Evolutionary conservation across 2,329 filamentous ascomycete species (phyloP).

Genomic region (Fusarium continuum): DNA sequence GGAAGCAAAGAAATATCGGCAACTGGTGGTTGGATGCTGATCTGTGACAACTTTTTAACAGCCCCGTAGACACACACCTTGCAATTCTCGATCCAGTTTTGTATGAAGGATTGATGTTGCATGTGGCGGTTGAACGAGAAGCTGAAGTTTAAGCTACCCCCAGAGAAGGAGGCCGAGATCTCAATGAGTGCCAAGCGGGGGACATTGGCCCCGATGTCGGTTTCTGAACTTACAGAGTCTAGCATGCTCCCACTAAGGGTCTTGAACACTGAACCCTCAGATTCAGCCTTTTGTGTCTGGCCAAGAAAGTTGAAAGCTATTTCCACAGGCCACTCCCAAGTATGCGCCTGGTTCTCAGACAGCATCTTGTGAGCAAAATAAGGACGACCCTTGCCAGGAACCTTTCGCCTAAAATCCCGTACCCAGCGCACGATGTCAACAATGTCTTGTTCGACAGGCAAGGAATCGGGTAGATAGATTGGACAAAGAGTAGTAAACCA

Average conservation of each 20-base stretch:
- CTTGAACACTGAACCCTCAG: constrained; percentile 9
- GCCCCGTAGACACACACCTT: background rate
- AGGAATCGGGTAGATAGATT: constrained; percentile 15
- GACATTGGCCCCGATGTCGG: constrained; percentile 16
- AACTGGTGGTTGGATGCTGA: background rate
- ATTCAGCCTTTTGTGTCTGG: background rate
- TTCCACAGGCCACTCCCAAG: constrained; percentile 16
- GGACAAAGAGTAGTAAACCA: constrained; percentile 51
- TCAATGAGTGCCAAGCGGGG: constrained; percentile 32
- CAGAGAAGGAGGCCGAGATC: constrained; percentile 18
- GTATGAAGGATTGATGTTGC: background rate
- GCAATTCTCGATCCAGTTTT: background rate
- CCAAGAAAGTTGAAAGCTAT: constrained; percentile 38
- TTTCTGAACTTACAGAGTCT: constrained; percentile 1
- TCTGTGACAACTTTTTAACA: background rate
- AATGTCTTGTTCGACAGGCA: constrained; percentile 18
- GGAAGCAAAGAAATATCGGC: constrained; percentile 19
- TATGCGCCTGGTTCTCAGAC: background rate
- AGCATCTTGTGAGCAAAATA: constrained; percentile 27
- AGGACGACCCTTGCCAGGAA: constrained; percentile 35
- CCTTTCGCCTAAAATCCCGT: constrained; percentile 35
- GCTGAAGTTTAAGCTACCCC: background rate
- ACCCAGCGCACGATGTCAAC: constrained; percentile 31
- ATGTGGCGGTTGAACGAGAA: constrained; percentile 24
- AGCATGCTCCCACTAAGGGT: background rate